Conservation (phyloP, 805 yeast genomes). For the Starmerella floris region DNA sequence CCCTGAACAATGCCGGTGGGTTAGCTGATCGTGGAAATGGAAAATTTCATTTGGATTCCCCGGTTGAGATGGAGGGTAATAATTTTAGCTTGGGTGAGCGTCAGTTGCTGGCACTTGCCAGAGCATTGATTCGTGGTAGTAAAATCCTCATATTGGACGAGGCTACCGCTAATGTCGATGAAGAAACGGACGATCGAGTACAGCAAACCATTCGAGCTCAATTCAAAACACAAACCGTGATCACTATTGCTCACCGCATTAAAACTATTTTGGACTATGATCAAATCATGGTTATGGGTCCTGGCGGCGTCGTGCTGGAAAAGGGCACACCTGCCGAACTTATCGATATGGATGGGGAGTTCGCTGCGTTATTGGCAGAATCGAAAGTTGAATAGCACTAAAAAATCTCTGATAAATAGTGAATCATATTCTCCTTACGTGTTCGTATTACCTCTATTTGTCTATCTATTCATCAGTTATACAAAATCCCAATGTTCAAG, state of each 20-base stretch:
- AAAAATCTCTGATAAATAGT: no score
- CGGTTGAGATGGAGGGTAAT: slow-evolving; percentile 13
- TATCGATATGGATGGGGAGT: slow-evolving; percentile 19
- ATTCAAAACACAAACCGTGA: slow-evolving; percentile 47
- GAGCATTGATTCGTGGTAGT: slow-evolving; percentile 52
- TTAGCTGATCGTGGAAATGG: slow-evolving; percentile 23
- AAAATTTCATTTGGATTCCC: slow-evolving; percentile 47
- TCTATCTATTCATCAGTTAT: no score
- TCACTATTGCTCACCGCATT: slow-evolving; percentile 61
- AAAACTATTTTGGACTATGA: slow-evolving; percentile 48
- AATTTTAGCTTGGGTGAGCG: slow-evolving; percentile 17
- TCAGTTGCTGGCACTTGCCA: slow-evolving; percentile 36
- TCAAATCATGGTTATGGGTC: slow-evolving; percentile 44
- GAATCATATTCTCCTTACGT: no score
- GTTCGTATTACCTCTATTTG: no score
- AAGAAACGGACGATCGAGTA: slow-evolving; percentile 52
- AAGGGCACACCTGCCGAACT: slow-evolving; percentile 39
- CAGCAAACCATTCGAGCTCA: slow-evolving; percentile 46
- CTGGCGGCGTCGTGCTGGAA: slow-evolving; percentile 40
- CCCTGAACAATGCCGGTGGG: slow-evolving; percentile 40
- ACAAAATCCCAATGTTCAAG: no score
- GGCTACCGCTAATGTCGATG: slow-evolving; percentile 68
- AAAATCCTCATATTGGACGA: slow-evolving; percentile 56
- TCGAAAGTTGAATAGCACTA: not conserved
- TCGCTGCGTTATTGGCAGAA: not conserved